Evolutionary conservation across 2,329 filamentous ascomycete genomes (phyloP).

Genomic region (Alternaria postmessia): DNA sequence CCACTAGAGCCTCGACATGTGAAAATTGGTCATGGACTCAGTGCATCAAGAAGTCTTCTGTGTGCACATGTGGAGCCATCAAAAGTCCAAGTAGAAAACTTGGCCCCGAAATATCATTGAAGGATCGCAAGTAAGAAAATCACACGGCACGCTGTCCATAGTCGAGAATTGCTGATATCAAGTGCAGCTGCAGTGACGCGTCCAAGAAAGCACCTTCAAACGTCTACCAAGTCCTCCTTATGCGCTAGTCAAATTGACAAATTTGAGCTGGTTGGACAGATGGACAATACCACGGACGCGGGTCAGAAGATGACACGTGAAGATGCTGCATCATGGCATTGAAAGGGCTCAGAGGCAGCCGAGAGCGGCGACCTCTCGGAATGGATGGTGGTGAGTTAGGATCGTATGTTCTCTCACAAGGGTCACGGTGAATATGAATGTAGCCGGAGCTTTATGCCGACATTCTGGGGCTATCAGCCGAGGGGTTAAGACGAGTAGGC

Average conservation of each 20-base stretch:
- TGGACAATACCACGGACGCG: neutral
- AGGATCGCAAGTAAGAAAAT: neutral
- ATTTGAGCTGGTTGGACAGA: neutral
- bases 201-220: neutral
- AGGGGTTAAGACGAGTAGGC: neutral
- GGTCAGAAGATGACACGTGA: neutral
- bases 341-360: neutral
- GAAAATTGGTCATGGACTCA: neutral
- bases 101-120: no score
- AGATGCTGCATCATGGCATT: neutral
- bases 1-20: neutral
- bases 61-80: neutral
- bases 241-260: neutral
- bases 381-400: neutral
- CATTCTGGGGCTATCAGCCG: neutral
- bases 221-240: neutral
- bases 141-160: neutral
- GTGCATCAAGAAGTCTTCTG: neutral
- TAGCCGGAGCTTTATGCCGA: neutral
- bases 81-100: no score
- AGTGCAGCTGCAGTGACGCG: neutral
- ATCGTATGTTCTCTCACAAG: neutral
- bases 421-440: neutral
- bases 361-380: neutral
- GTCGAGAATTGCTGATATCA: neutral